Percentiles rank a stretch among this genome's conserved stretches.
Conservation (phyloP, 768 basidiomycete species). For the Tubosaeta sp. region DNA sequence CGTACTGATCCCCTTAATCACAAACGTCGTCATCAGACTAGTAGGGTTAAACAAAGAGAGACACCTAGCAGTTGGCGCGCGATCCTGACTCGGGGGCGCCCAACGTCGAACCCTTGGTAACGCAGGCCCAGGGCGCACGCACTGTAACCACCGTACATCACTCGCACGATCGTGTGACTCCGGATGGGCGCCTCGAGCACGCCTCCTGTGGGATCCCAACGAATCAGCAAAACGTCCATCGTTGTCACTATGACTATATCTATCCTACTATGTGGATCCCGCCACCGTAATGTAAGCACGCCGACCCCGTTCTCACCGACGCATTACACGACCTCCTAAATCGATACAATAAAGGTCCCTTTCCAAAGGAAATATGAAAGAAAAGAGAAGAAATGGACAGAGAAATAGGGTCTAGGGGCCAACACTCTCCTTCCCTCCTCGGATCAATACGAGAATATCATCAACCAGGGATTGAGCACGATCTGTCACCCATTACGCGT, state of each 20-base stretch:
- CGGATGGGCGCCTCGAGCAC: neutral
- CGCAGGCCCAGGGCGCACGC: too few species aligned
- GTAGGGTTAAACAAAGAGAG: neutral
- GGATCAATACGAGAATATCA: conserved; percentile 66
- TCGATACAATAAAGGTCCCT: neutral
- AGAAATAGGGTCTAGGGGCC: neutral
- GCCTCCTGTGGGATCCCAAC: neutral
- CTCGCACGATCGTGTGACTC: neutral
- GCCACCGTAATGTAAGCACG: neutral
- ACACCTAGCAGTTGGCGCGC: neutral
- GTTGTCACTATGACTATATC: neutral
- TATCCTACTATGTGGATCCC: neutral
- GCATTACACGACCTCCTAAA: neutral
- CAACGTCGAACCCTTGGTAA: neutral
- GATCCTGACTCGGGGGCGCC: neutral
- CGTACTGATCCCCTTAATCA: too few species aligned
- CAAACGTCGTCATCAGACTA: neutral
- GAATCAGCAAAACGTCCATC: neutral
- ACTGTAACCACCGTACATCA: neutral
- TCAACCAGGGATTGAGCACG: conserved; percentile 83
- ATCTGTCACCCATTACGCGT: conserved; percentile 39
- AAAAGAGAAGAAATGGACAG: neutral
- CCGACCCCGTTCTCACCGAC: neutral
- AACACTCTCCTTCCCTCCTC: neutral
- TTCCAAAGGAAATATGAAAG: neutral